Conservation (phyloP, 2,329 filamentous ascomycete species). For the Trichoderma harzianum region DNA sequence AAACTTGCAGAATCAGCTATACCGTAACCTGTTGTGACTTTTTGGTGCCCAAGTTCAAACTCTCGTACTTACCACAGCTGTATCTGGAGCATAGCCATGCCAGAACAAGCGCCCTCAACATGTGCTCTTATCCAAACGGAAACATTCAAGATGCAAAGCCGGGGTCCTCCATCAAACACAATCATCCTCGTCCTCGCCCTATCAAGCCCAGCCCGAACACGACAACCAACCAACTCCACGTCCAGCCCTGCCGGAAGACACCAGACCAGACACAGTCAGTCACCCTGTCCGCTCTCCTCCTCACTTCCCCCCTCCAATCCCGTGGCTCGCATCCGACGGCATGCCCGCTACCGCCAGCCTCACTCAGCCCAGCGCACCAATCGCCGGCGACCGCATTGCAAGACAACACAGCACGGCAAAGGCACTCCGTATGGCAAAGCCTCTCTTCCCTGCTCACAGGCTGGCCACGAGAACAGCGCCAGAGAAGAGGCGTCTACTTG, state of each 20-base stretch:
- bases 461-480: not conserved
- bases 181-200: not conserved
- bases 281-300: not conserved
- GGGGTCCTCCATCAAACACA: not conserved
- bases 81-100: not conserved
- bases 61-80: not conserved
- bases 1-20: not conserved
- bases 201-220: not conserved
- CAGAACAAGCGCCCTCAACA: not conserved
- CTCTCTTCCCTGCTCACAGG: not conserved
- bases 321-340: not conserved
- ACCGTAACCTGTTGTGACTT: not conserved
- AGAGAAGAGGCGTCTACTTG: not conserved
- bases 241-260: not conserved
- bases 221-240: not conserved
- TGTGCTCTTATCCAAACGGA: not conserved
- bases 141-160: not conserved
- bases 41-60: not conserved
- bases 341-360: conserved; percentile 5
- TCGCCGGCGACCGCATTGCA: not conserved
- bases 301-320: not conserved
- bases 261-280: too few relatives aligned
- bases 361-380: not conserved
- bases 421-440: not conserved
- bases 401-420: not conserved